Conservation (phyloP, 2,329 filamentous ascomycete species). For the Hypoxylon sp. region DNA sequence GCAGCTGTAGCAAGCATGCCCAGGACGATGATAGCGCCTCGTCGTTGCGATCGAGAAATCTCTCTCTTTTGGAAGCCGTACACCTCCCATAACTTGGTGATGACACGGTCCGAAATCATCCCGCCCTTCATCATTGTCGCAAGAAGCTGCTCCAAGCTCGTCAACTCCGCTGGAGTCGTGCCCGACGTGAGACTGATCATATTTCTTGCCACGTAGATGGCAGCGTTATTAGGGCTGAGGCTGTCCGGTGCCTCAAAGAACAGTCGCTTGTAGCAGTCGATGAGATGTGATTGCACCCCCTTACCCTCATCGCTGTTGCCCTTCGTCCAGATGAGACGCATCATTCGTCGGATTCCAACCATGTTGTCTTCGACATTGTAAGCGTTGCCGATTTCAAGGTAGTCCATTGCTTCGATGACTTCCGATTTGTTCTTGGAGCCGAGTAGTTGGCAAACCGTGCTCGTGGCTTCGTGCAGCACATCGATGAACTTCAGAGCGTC, state of each 20-base stretch:
- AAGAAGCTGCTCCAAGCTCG: constrained; percentile 91
- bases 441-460: constrained; percentile 83
- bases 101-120: constrained; percentile 82
- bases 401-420: constrained; percentile 98
- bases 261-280: constrained; percentile 93
- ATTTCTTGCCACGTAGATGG: constrained; percentile 94
- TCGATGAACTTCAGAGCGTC: constrained; percentile 95
- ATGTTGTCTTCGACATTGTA: constrained; percentile 97
- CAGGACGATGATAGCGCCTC: constrained; percentile 93
- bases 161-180: constrained; percentile 91
- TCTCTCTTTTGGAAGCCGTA: constrained; percentile 94
- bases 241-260: constrained; percentile 95
- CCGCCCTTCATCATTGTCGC: constrained; percentile 98
- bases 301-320: constrained; percentile 99
- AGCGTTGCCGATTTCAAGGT: constrained; percentile 92
- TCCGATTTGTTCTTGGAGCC: constrained; percentile 98
- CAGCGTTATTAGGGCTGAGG: constrained; percentile 87
- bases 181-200: constrained; percentile 99
- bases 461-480: constrained; percentile 83
- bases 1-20: constrained; percentile 96
- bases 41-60: constrained; percentile 87
- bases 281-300: constrained; percentile 93
- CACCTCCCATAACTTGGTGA: constrained; percentile 95
- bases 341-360: constrained; percentile 90
- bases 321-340: constrained; percentile 98